Conservation (phyloP, 2,329 filamentous ascomycete genomes). For the Gnomoniopsis sp. region DNA sequence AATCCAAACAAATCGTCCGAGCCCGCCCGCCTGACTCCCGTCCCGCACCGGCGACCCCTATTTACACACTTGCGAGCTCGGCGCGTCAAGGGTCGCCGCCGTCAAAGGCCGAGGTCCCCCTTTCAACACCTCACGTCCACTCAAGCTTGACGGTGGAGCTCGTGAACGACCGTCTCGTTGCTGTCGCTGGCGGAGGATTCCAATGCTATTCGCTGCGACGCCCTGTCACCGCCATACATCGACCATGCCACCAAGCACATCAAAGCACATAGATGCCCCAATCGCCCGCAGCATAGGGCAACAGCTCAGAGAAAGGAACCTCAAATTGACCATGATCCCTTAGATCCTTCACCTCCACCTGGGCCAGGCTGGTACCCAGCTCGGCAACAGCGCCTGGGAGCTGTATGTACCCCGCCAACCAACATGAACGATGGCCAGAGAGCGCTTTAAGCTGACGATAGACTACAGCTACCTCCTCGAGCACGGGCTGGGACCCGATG, state of each 20-base stretch:
- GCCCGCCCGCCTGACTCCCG: background rate
- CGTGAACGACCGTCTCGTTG: background rate
- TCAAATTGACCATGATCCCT: slow-evolving; percentile 11
- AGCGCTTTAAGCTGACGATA: slow-evolving; percentile 23
- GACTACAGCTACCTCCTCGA: slow-evolving; percentile 63
- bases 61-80: slow-evolving; percentile 1
- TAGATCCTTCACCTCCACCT: slow-evolving; percentile 63
- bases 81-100: slow-evolving; percentile 1
- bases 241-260: background rate
- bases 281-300: background rate
- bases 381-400: slow-evolving; percentile 73
- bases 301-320: background rate
- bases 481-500: slow-evolving; percentile 65
- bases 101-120: background rate
- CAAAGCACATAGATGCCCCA: background rate
- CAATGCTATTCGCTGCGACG: background rate
- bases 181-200: background rate
- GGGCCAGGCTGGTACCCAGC: slow-evolving; percentile 69
- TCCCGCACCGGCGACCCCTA: slow-evolving; percentile 8
- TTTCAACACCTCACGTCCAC: background rate
- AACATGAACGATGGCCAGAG: slow-evolving; percentile 15
- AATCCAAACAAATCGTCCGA: slow-evolving; percentile 1
- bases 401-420: slow-evolving; percentile 56
- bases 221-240: background rate
- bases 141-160: background rate